Evolutionary conservation across 2,329 filamentous ascomycete species (phyloP).

Genomic region (Botrytis deweyae): DNA sequence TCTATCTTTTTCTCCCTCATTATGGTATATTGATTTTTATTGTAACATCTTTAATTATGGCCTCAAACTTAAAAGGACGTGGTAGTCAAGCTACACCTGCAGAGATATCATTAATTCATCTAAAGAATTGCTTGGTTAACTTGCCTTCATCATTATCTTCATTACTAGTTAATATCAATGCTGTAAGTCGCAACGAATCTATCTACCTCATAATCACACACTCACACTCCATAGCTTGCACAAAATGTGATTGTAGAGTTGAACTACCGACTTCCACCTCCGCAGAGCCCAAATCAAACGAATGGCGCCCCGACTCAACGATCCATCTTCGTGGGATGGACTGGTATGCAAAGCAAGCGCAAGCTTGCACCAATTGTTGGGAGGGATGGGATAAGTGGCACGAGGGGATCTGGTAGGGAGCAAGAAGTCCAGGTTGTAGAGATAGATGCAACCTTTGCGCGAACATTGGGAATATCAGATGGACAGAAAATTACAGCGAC

Average conservation of each 20-base stretch:
- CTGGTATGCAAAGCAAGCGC: constrained; percentile 93
- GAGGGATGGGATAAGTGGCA: constrained; percentile 67
- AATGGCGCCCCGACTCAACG: constrained; percentile 53
- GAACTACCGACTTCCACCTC: constrained; percentile 63
- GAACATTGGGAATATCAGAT: constrained; percentile 72
- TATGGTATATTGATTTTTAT: constrained; percentile 7
- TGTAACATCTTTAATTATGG: constrained; percentile 27
- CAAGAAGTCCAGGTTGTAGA: constrained; percentile 79
- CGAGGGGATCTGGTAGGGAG: constrained; percentile 59
- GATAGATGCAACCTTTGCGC: constrained; percentile 81
- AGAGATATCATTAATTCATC: constrained; percentile 79
- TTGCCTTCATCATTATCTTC: constrained; percentile 82
- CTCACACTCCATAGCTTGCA: constrained; percentile 58
- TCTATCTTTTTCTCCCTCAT: not conserved
- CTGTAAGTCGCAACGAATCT: constrained; percentile 56
- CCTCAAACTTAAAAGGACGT: constrained; percentile 36
- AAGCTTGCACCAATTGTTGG: constrained; percentile 70
- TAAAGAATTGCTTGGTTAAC: constrained; percentile 95
- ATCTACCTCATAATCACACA: not conserved
- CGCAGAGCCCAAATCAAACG: constrained; percentile 47
- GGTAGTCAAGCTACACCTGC: constrained; percentile 67
- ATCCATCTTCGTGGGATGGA: constrained; percentile 92
- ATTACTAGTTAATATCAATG: constrained; percentile 83
- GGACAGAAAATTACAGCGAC: constrained; percentile 72
- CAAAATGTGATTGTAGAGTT: constrained; percentile 98